Evolutionary conservation across 1,284 basidiomycete species (phyloP).

Genomic region (Ganoderma meredithae): DNA sequence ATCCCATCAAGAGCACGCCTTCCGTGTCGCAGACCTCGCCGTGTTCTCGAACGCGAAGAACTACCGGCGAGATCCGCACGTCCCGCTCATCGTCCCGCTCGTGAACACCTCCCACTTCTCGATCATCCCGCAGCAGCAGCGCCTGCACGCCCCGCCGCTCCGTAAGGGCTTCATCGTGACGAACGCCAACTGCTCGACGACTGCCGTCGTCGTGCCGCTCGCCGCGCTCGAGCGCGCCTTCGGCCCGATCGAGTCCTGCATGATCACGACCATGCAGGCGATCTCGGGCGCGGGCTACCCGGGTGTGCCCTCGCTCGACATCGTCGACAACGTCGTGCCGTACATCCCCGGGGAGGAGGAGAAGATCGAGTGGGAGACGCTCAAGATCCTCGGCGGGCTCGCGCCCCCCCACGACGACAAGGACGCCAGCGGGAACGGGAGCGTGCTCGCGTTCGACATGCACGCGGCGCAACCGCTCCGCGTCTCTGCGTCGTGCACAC

Average conservation of each 20-base stretch:
- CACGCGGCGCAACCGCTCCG: conserved; percentile 82
- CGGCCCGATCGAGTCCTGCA: conserved; percentile 89
- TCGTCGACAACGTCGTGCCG: conserved; percentile 96
- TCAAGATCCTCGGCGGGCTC: conserved; percentile 94
- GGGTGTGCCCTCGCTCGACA: conserved; percentile 90
- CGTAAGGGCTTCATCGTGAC: conserved; percentile 95
- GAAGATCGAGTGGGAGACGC: conserved; percentile 98
- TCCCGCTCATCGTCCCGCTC: conserved; percentile 97
- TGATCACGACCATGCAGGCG: conserved; percentile 97
- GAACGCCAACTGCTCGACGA: conserved; percentile 99
- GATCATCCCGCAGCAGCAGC: conserved; percentile 86
- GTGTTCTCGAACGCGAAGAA: conserved; percentile 99
- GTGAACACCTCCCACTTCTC: conserved; percentile 91
- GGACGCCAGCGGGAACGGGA: conserved; percentile 34
- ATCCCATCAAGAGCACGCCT: conserved; percentile 88
- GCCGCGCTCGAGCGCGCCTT: conserved; percentile 92
- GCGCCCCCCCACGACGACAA: conserved; percentile 56
- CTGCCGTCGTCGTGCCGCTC: conserved; percentile 92
- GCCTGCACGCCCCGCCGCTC: conserved; percentile 73
- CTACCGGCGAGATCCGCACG: conserved; percentile 90
- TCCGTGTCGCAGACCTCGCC: conserved; percentile 87
- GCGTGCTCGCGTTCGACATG: conserved; percentile 79
- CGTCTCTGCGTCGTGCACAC: conserved; percentile 76
- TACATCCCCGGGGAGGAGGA: conserved; percentile 97
- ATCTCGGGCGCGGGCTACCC: conserved; percentile 98